Evolutionary conservation across 78 protist species (phyloP).

Genomic region (Polysphondylium violaceum): DNA sequence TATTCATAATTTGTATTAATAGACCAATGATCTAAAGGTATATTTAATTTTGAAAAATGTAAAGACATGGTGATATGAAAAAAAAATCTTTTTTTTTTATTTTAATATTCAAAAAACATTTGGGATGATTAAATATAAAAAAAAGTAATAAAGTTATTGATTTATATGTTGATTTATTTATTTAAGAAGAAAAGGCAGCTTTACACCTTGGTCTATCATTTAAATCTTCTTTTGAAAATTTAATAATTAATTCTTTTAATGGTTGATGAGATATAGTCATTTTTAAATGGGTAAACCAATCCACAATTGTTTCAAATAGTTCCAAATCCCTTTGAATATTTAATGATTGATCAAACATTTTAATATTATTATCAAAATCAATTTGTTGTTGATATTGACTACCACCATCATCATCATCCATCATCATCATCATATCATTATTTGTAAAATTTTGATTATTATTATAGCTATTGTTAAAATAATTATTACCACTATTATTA

Average conservation of each 20-base stretch:
- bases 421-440: neutral
- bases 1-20: too few species aligned
- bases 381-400: neutral
- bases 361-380: neutral
- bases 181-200: too few species aligned
- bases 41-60: too few species aligned
- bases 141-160: too few species aligned
- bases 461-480: neutral
- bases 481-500: too few species aligned
- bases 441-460: neutral
- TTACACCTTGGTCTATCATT: too few species aligned
- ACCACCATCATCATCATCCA: neutral
- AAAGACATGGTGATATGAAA: too few species aligned
- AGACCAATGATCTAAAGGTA: too few species aligned
- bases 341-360: neutral
- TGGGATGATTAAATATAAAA: too few species aligned
- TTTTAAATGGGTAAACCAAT: conserved; percentile 28
- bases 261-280: neutral
- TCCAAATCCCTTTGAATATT: neutral
- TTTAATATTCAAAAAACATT: too few species aligned
- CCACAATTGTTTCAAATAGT: conserved; percentile 6
- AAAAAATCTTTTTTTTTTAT: too few species aligned
- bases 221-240: neutral
- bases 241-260: neutral
- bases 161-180: too few species aligned